Evolutionary conservation across 805 yeast genomes (phyloP), one percentile per base, ranked within the genome.

Genomic region (Kodamaea neixiangensis): DNA sequence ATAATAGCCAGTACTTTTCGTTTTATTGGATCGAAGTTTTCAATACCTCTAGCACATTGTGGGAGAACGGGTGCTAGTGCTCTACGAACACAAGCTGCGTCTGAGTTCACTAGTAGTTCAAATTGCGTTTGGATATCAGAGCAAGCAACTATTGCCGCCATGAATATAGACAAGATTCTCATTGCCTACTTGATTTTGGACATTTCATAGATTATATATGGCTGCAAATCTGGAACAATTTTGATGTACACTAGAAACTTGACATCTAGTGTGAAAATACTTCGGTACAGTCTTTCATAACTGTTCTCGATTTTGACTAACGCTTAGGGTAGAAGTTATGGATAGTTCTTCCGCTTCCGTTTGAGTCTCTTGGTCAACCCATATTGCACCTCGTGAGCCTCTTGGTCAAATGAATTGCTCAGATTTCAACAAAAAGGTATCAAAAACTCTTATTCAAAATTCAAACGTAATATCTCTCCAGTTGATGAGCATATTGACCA

Each of bases 1-100:
- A 67, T 70, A 0, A 78, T 69, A 0, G 87, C 83, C 58, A 66
- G 68, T 4, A 68, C 66, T 53, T 53, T 72, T 49, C 58, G 75
- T 44, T 54, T 63, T 58, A 7, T 66, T 9, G 61, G 70, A 25
- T 62, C 62, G 19, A 74, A 53, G 1, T 58, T 58, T 25, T 79
- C 82, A 1, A 74, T 58, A 0, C 81, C 81, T 7, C 61, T 50
- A 18, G 62, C 60, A 50, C 86, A 82, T 25, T 61, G 55, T 0
- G 74, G 69, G 6, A 81, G 52, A 18, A 80, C 66, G 0, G 67
- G 65, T 2, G 57, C 42, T 3, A 81, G 52, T 1, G 85, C 79
- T 11, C 65, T 56, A 38, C 69, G 70, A 0, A 72, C 66, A 62
- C 83, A 79, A 0, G 39, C 39, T 7, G 46, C 34, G 14, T 48